Evolutionary conservation across 805 yeast genomes (phyloP).

Genomic region (Debaryomyces hansenii): DNA sequence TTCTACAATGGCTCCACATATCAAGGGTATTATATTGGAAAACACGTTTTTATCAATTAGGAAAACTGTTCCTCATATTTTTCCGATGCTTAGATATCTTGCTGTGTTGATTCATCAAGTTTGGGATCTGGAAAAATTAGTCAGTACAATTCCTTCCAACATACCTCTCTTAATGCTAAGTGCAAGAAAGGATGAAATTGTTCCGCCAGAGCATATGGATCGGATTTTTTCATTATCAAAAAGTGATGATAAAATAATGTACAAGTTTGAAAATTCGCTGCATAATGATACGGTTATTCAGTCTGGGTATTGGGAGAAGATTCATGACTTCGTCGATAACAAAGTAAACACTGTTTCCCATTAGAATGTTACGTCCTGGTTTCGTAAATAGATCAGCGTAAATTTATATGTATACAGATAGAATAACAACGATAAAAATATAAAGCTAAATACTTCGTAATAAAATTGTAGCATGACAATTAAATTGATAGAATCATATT

Average conservation of each 20-base stretch:
- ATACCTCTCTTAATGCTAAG: constrained; percentile 71
- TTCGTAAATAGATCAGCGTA: constrained; percentile 10
- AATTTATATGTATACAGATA: constrained; percentile 11
- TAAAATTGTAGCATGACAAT: background rate
- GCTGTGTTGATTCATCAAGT: constrained; percentile 67
- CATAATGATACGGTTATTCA: constrained; percentile 85
- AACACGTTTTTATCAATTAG: constrained; percentile 81
- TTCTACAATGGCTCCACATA: constrained; percentile 47
- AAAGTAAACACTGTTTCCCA: constrained; percentile 35
- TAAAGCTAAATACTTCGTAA: constrained; percentile 1
- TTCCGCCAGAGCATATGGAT: constrained; percentile 84
- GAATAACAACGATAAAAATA: constrained; percentile 5
- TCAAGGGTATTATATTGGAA: constrained; percentile 74
- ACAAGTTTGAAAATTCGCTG: constrained; percentile 56
- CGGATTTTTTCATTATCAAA: constrained; percentile 53
- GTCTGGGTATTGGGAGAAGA: constrained; percentile 73
- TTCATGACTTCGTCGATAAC: constrained; percentile 53
- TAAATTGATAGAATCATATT: background rate
- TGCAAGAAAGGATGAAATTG: constrained; percentile 82
- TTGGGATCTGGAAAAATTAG: constrained; percentile 76
- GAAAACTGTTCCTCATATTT: constrained; percentile 68
- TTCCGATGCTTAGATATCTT: constrained; percentile 63
- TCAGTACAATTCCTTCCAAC: constrained; percentile 47
- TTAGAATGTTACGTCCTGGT: background rate
- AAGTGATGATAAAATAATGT: constrained; percentile 50